phyloP scores from a whole-genome alignment of 805 yeast genomes.

The Yamadazyma tumulicola region DNA sequence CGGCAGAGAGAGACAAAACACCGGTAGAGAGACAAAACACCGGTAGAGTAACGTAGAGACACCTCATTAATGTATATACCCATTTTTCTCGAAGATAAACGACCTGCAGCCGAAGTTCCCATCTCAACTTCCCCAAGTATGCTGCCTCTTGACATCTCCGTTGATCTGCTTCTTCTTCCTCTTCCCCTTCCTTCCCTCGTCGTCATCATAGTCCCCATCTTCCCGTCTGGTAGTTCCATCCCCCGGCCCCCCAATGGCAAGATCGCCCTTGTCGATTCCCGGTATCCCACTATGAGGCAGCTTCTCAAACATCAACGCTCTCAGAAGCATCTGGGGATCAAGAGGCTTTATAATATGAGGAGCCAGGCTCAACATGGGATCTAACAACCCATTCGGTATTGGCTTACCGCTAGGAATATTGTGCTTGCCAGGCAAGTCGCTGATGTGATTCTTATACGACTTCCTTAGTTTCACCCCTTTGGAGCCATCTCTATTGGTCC shows the following conservation, averaged over 20 bases:
- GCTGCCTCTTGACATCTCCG: conserved; percentile 36
- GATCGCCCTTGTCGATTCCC: conserved; percentile 65
- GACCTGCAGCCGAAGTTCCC: no score
- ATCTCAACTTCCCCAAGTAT: conserved; percentile 15
- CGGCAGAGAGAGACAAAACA: neutral
- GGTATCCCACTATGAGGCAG: conserved; percentile 70
- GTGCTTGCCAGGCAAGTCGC: conserved; percentile 80
- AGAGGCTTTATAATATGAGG: conserved; percentile 49
- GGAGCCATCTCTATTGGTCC: conserved; percentile 83
- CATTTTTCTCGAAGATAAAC: no score
- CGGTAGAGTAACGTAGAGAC: no score
- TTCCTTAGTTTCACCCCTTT: conserved; percentile 91
- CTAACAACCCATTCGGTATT: conserved; percentile 32
- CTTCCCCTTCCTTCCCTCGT: conserved; percentile 31
- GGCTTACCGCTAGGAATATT: conserved; percentile 50
- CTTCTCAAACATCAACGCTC: conserved; percentile 57
- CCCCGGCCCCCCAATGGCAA: conserved; percentile 57
- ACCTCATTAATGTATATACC: no score
- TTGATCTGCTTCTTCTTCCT: conserved; percentile 38
- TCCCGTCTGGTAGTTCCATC: conserved; percentile 36
- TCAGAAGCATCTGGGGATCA: conserved; percentile 45
- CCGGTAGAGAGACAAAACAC: no score
- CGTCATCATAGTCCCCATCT: conserved; percentile 38
- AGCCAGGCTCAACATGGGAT: conserved; percentile 32
- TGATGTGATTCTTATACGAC: conserved; percentile 89